Evolutionary conservation across 257 asterid species (phyloP), one percentile per base, ranked within the genome.

Genomic region (Solanum tarijense): DNA sequence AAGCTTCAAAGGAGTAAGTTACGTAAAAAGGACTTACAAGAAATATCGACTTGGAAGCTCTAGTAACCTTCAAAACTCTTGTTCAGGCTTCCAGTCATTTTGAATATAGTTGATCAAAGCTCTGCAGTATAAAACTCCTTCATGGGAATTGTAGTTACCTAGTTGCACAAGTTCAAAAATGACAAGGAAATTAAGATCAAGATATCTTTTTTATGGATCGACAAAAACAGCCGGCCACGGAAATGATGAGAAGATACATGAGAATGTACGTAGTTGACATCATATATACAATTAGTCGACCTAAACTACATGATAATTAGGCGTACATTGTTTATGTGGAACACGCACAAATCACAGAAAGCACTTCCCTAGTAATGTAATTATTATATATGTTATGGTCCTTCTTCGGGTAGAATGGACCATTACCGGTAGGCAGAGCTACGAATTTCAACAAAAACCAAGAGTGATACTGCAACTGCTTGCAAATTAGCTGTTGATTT

Each of bases 81-180:
- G 21, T 95, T 90, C 92, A 95, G 90, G 94, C 98, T 95, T 83
- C 98, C 98, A 18, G 98, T 96, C 98, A 91, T 94, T 93, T 95
- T 96, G 90, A 93, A 92, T 32, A 96, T 32, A 96, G 92, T 83
- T 96, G 98, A 93, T 95, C 94, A 76, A 90, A 96, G 88, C 95
- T 83, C 92, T 95, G 87, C 98, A 96, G 87, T 92, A 96, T 11
- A 95, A 79, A 48, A 95, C 98, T 68, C 98, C 98, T 91, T 96
- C 98, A 81, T 81, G 5, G 85, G 32, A 31, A 31, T 31, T 31
- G 0, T 31, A 31, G 32, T 31, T 31, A 31, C 97, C 91, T 91
- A 96, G 92, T 96, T 95, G 95, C 92, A 92, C 5, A 76, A 76
- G 35, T 79, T 39, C 3, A 31, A 31, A 31, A 31, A 31, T 31